Percentiles rank a stretch among this genome's conserved stretches.
Conservation (phyloP, 148 eudicot genomes). For the Chenopodium formosanum region DNA sequence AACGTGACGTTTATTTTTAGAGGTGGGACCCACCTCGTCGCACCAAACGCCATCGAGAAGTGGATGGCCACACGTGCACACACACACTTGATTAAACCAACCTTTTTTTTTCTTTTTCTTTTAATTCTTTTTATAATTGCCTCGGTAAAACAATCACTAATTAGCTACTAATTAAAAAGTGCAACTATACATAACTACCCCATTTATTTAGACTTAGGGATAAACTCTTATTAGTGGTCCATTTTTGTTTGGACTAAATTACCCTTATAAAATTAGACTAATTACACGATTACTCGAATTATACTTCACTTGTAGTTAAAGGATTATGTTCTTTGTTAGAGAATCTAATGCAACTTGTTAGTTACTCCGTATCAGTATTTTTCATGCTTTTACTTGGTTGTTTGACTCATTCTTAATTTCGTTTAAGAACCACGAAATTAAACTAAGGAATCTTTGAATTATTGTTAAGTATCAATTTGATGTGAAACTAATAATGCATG, state of each 20-base stretch:
- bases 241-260: slow-evolving; percentile 7
- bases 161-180: slow-evolving; percentile 28
- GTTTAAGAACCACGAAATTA: neutral
- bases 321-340: neutral
- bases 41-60: slow-evolving; percentile 27
- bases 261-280: slow-evolving; percentile 4
- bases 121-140: neutral
- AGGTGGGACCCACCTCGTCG: slow-evolving; percentile 14
- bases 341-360: neutral
- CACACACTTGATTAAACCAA: slow-evolving; percentile 20
- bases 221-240: neutral
- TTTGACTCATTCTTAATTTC: neutral
- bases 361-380: neutral
- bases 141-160: slow-evolving; percentile 30
- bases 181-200: slow-evolving; percentile 8
- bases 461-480: neutral
- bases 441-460: neutral
- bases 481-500: neutral
- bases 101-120: neutral
- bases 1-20: slow-evolving; percentile 8
- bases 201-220: slow-evolving; percentile 1
- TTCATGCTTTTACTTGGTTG: neutral
- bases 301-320: neutral
- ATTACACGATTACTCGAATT: neutral
- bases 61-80: slow-evolving; percentile 31